Base-by-base conservation (phyloP, 1,139 yeast genomes). In the Candida frijolesensis region DNA sequence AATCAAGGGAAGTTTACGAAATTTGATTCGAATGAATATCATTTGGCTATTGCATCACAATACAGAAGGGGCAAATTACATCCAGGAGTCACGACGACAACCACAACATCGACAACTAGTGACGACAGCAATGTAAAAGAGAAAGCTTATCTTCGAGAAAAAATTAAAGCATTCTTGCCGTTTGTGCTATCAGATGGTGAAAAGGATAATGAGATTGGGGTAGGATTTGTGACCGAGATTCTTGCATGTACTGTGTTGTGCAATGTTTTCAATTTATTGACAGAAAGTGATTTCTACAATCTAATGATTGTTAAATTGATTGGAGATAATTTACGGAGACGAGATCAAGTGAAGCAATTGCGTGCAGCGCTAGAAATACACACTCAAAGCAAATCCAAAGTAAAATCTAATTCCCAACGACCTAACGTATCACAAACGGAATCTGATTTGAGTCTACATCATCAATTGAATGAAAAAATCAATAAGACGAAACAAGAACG, bases 221-320 rank as follows among this genome's bases (percentile, higher is more conserved):
- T 60, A 0, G 64, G 78, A 0, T 68, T 92, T 15, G 63, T 86
- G 0, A 73, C 85, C 16, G 97, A 92, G 60, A 74, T 92, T 6
- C 53, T 89, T 3, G 68, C 90, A 0, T 74, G 80, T 48, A 74
- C 80, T 0, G 61, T 76, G 1, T 52, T 76, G 15, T 73, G 84
- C 34, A 78, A 81, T 46, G 63, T 86, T 0, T 61, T 88, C 27
- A 66, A 72, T 19, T 78, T 86, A 72, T 60, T 87, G 0, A 72
- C 87, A 0, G 94, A 88, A 51, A 82, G 94, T 1, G 96, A 90
- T 62, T 87, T 84, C 54, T 87, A 87, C 80, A 92, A 91, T 62
- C 78, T 82, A 50, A 62, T 78, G 47, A 76, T 90, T 16, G 84
- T 85, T 6, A 79, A 80, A 48, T 65, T 80, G 3, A 81, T 89